Conservation (phyloP, 208 protist genomes). For the Histomonas meleagridis region DNA sequence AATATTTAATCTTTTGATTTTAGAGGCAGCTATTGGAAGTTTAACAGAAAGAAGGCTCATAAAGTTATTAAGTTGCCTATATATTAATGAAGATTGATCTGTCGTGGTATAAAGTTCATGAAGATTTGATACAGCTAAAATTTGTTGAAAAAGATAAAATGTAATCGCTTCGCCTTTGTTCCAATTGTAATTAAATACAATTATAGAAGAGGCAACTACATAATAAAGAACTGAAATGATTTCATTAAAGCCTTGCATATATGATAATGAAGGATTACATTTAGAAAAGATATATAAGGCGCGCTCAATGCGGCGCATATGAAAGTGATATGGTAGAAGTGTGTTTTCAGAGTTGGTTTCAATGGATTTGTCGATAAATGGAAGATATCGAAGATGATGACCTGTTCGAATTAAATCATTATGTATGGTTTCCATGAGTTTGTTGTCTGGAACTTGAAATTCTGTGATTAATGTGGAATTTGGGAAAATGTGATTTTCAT, state of each 20-base stretch:
- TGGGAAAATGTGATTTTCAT: neutral
- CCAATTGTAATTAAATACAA: neutral
- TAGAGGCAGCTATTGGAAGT: neutral
- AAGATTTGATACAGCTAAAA: neutral
- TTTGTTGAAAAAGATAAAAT: neutral
- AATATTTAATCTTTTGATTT: neutral
- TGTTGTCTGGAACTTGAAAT: neutral
- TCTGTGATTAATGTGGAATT: neutral
- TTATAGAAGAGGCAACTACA: neutral
- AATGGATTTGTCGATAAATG: neutral
- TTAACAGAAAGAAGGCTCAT: neutral
- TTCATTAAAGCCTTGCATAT: constrained; percentile 30
- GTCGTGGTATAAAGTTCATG: neutral
- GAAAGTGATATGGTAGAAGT: neutral
- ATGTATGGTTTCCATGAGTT: neutral
- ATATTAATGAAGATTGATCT: neutral
- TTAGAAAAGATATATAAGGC: neutral
- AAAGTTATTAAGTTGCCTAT: neutral
- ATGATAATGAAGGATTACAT: neutral
- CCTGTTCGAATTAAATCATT: neutral
- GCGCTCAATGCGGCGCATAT: neutral
- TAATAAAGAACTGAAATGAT: neutral
- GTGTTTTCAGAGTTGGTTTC: neutral
- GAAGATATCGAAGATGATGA: neutral
- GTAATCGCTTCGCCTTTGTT: neutral